Percentiles rank a stretch among this genome's conserved stretches.
These are phyloP conservation scores for Botryotinia convoluta DNA, from an alignment of 2,329 filamentous ascomycete species.

Conservation along the genomic window DNA sequence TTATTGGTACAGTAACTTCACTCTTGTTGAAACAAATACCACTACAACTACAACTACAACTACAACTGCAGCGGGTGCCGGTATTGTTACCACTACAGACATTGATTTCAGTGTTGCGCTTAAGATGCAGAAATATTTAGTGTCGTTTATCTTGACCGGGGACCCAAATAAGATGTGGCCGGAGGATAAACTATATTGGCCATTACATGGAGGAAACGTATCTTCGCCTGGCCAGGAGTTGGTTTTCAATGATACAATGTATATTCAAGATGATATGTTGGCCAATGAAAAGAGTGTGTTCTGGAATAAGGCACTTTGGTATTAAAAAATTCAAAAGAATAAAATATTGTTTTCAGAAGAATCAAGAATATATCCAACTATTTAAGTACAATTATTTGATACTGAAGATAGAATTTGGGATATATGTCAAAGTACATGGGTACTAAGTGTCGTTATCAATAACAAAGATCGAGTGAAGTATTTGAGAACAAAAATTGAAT, in stretches of 20 bases:
- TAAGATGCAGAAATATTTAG: constrained; percentile 42
- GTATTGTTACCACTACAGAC: constrained; percentile 29
- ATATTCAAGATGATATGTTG: constrained; percentile 3
- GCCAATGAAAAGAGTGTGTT: neutral
- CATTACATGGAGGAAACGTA: neutral
- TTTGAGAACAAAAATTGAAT: neutral
- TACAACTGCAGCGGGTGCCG: constrained; percentile 21
- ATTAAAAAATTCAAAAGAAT: neutral
- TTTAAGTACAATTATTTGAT: neutral
- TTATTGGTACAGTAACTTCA: constrained; percentile 39
- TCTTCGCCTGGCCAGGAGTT: neutral
- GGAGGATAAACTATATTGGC: constrained; percentile 6
- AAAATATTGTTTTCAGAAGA: neutral
- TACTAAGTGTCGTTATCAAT: neutral
- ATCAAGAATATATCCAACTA: too few species aligned
- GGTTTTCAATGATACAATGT: neutral
- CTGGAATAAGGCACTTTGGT: constrained; percentile 10
- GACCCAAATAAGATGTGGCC: constrained; percentile 26
- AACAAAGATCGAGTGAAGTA: neutral
- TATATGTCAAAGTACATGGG: fast-evolving
- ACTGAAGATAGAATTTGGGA: fast-evolving
- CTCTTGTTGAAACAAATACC: constrained; percentile 26
- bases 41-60: constrained; percentile 22
- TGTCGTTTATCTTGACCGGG: constrained; percentile 38
- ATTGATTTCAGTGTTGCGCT: constrained; percentile 34